Evolutionary conservation across 2,329 filamentous ascomycete species (phyloP).

Genomic region (Beauveria scarabaeidicola): DNA sequence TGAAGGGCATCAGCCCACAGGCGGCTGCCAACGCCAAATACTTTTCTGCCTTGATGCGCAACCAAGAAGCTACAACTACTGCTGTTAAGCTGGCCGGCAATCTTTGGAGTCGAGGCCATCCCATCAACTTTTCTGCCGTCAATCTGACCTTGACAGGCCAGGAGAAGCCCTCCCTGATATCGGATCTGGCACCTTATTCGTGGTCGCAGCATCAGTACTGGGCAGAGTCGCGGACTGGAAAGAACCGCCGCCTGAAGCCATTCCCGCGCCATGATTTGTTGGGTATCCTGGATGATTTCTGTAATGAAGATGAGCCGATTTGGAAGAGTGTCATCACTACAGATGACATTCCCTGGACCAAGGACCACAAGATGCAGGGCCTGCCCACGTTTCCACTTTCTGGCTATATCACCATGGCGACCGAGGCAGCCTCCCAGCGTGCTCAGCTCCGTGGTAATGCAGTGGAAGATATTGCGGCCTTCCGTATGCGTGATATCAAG

Average conservation of each 20-base stretch:
- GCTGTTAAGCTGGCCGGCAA: constrained; percentile 35
- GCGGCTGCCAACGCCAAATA: constrained; percentile 34
- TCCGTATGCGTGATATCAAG: constrained; percentile 19
- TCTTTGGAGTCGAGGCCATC: constrained; percentile 36
- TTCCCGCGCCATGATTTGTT: constrained; percentile 37
- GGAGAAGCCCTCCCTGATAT: constrained; percentile 23
- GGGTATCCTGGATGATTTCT: constrained; percentile 35
- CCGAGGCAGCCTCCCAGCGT: constrained; percentile 36
- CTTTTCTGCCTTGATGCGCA: constrained; percentile 39
- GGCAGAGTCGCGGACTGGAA: constrained; percentile 37
- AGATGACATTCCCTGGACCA: constrained; percentile 47
- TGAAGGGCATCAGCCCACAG: constrained; percentile 34
- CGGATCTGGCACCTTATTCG: constrained; percentile 38
- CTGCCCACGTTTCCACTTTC: constrained; percentile 47
- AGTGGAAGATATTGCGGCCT: constrained; percentile 15
- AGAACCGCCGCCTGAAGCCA: constrained; percentile 32
- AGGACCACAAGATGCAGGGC: constrained; percentile 50
- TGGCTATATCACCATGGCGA: constrained; percentile 42
- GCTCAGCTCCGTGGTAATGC: constrained; percentile 18
- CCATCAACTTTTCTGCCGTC: constrained; percentile 35
- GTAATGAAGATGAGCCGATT: constrained; percentile 35
- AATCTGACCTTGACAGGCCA: constrained; percentile 28
- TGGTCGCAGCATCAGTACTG: constrained; percentile 41
- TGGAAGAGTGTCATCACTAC: constrained; percentile 41
- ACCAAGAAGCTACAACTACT: constrained; percentile 39